Evolutionary conservation across 2,329 filamentous ascomycete species (phyloP).

Genomic region (Fusarium ramigenum): DNA sequence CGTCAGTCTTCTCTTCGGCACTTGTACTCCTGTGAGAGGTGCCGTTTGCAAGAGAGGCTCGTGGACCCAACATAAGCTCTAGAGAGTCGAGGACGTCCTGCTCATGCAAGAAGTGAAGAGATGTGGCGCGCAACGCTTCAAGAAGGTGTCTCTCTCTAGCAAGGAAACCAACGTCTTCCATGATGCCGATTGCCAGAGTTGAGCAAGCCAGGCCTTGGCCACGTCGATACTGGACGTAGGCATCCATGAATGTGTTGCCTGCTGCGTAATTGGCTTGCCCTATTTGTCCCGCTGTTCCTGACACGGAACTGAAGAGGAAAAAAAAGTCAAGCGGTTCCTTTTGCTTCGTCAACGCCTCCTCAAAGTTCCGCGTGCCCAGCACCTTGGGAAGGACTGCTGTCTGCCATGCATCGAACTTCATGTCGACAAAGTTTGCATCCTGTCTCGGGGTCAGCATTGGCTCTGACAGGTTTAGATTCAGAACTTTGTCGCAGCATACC

Average conservation of each 20-base stretch:
- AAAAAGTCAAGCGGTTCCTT: slow-evolving; percentile 50
- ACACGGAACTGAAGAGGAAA: slow-evolving; percentile 48
- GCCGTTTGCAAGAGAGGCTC: background rate
- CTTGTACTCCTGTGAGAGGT: background rate
- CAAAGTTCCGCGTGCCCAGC: background rate
- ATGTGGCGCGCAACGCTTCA: slow-evolving; percentile 1
- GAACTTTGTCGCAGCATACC: background rate
- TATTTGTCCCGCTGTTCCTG: slow-evolving; percentile 46
- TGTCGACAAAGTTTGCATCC: slow-evolving; percentile 10
- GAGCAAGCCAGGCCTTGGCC: slow-evolving; percentile 42
- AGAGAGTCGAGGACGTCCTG: slow-evolving; percentile 4
- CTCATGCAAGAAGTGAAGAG: slow-evolving; percentile 4
- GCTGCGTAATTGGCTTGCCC: slow-evolving; percentile 55
- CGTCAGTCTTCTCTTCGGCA: background rate
- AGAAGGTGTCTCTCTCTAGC: slow-evolving; percentile 4
- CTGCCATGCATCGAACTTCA: slow-evolving; percentile 3
- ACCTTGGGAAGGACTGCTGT: slow-evolving; percentile 7
- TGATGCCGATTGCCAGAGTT: slow-evolving; percentile 7
- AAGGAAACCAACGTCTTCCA: slow-evolving; percentile 12
- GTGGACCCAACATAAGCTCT: background rate
- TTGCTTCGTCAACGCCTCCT: slow-evolving; percentile 37
- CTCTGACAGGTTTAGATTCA: background rate
- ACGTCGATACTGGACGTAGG: slow-evolving; percentile 50
- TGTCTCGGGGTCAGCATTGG: background rate
- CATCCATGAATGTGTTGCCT: slow-evolving; percentile 54